phyloP scores from a whole-genome alignment of 2,329 filamentous ascomycete genomes.

The Penicillium thymicola region DNA sequence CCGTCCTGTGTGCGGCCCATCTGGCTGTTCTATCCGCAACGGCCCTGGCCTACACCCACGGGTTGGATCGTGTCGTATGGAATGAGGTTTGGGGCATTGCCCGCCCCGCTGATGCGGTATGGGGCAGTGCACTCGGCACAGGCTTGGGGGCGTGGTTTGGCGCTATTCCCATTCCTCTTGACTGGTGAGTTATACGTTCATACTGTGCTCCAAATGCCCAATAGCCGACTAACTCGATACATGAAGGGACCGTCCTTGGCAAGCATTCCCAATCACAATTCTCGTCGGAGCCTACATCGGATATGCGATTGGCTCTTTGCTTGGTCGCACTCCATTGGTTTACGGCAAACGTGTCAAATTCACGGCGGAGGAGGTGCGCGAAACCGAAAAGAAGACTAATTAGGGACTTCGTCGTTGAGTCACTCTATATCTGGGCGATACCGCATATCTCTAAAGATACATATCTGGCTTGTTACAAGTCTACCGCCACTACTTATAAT shows the following conservation, averaged over 20 bases:
- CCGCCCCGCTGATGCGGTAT: constrained; percentile 76
- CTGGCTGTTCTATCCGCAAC: constrained; percentile 74
- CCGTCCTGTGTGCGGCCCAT: constrained; percentile 75
- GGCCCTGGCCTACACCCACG: constrained; percentile 81
- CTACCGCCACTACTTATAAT: background rate
- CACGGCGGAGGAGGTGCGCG: constrained; percentile 19
- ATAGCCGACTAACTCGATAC: constrained; percentile 1
- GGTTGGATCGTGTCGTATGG: constrained; percentile 71
- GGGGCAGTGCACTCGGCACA: constrained; percentile 75
- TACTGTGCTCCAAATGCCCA: background rate
- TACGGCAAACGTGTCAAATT: constrained; percentile 39
- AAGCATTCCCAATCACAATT: constrained; percentile 94
- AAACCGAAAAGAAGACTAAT: constrained; percentile 20
- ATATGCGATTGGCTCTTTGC: constrained; percentile 59
- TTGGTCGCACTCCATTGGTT: constrained; percentile 29
- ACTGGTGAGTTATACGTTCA: constrained; percentile 63
- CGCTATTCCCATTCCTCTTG: constrained; percentile 89
- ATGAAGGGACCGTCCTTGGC: constrained; percentile 88
- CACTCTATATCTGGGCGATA: background rate
- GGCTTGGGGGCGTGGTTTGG: constrained; percentile 85
- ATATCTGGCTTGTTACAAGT: background rate
- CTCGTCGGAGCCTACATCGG: constrained; percentile 78
- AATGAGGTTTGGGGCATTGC: constrained; percentile 64
- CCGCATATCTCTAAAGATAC: background rate
- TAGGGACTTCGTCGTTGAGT: background rate